These are phyloP conservation scores for Fonsecaea nubica DNA, from an alignment of 2,329 filamentous ascomycete species.

Conservation along the genomic window DNA sequence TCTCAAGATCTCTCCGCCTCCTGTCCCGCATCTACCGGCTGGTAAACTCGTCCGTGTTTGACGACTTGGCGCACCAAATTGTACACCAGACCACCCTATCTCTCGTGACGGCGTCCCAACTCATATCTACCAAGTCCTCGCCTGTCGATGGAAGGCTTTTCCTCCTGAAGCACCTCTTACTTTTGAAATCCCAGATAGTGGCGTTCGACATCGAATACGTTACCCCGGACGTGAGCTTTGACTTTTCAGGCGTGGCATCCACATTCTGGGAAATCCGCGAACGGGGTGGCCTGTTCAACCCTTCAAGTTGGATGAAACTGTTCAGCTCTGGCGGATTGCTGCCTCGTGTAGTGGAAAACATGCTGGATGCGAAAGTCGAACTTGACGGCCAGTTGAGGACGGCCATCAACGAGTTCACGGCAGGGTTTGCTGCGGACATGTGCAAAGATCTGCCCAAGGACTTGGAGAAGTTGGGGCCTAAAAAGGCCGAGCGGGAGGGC, in stretches of 20 bases:
- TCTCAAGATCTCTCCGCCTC: conserved; percentile 71
- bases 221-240: conserved; percentile 68
- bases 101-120: conserved; percentile 75
- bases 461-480: conserved; percentile 29
- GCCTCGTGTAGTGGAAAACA: conserved; percentile 72
- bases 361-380: conserved; percentile 74
- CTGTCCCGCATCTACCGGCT: conserved; percentile 73
- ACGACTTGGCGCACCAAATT: conserved; percentile 77
- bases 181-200: conserved; percentile 94
- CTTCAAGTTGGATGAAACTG: conserved; percentile 65
- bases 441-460: conserved; percentile 50
- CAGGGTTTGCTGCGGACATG: conserved; percentile 63
- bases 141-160: conserved; percentile 83
- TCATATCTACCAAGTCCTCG: conserved; percentile 61
- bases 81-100: conserved; percentile 89
- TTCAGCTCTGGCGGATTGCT: conserved; percentile 62
- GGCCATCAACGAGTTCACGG: conserved; percentile 72
- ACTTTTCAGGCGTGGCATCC: conserved; percentile 69
- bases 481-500: conserved; percentile 47
- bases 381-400: conserved; percentile 67
- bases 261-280: conserved; percentile 73
- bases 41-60: conserved; percentile 72
- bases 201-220: conserved; percentile 90
- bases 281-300: conserved; percentile 70
- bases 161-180: conserved; percentile 90